These are phyloP conservation scores for Colletotrichum sidae DNA, from an alignment of 2,329 filamentous ascomycete genomes.

Conservation along the genomic window DNA sequence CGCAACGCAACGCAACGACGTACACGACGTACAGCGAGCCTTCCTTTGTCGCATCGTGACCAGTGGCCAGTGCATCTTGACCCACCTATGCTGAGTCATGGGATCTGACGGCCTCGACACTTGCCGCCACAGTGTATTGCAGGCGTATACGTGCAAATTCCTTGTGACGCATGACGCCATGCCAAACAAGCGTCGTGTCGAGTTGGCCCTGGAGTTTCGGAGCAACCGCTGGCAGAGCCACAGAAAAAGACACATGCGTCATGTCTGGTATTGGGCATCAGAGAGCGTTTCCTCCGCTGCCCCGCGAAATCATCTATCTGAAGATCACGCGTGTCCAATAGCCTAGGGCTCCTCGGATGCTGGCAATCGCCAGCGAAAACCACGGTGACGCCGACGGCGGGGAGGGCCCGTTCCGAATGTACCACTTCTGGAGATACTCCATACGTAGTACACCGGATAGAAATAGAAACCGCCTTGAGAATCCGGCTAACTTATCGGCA, in stretches of 20 bases:
- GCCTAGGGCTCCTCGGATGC: background rate
- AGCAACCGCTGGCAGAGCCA: constrained; percentile 20
- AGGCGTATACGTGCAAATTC: background rate
- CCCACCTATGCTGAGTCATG: too few species aligned
- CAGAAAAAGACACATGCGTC: constrained; percentile 6
- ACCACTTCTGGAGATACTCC: constrained; percentile 7
- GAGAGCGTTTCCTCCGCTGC: constrained; percentile 1
- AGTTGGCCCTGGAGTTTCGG: constrained; percentile 11
- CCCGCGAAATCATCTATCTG: constrained; percentile 18
- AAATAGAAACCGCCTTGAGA: constrained; percentile 11
- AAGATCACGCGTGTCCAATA: constrained; percentile 1
- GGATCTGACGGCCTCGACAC: background rate
- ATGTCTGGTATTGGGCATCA: background rate
- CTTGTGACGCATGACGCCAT: background rate
- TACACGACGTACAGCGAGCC: too few species aligned
- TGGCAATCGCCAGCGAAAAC: background rate
- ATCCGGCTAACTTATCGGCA: too few species aligned
- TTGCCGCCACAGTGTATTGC: background rate
- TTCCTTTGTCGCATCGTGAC: too few species aligned
- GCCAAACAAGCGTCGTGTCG: constrained; percentile 1
- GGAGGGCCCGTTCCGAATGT: constrained; percentile 25
- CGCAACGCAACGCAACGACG: too few species aligned
- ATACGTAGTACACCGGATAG: background rate
- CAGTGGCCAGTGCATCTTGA: too few species aligned
- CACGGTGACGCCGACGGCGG: constrained; percentile 25